phyloP scores from a whole-genome alignment of 2,329 filamentous ascomycete genomes.

The Phaeosphaeriaceae sp. region DNA sequence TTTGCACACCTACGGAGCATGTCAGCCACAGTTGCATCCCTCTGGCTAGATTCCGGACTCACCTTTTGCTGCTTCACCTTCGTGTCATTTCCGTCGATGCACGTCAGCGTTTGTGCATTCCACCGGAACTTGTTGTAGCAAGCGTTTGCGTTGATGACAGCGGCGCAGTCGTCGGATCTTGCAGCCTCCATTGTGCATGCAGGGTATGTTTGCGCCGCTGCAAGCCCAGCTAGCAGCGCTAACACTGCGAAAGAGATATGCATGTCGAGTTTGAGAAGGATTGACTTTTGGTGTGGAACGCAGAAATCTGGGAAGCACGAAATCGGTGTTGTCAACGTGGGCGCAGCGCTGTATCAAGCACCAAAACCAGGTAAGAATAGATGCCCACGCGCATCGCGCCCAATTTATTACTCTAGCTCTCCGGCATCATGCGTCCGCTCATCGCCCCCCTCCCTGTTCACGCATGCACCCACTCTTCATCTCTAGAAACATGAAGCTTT shows the following conservation, averaged over 20 bases:
- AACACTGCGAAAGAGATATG: slow-evolving; percentile 15
- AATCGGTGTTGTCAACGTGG: too few species aligned
- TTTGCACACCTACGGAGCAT: slow-evolving; percentile 29
- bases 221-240: slow-evolving; percentile 14
- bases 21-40: neutral
- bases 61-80: slow-evolving; percentile 32
- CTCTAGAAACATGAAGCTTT: too few species aligned
- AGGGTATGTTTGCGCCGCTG: slow-evolving; percentile 21
- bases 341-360: too few species aligned
- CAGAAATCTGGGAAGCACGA: too few species aligned
- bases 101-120: slow-evolving; percentile 29
- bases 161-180: slow-evolving; percentile 36
- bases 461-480: too few species aligned
- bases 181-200: slow-evolving; percentile 34
- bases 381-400: too few species aligned
- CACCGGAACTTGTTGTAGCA: slow-evolving; percentile 41
- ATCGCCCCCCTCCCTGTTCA: too few species aligned
- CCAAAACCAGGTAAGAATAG: too few species aligned
- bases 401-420: too few species aligned
- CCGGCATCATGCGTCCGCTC: too few species aligned
- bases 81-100: slow-evolving; percentile 35
- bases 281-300: neutral
- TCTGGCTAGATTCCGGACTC: neutral
- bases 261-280: slow-evolving; percentile 15
- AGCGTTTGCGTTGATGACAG: slow-evolving; percentile 41